phyloP scores from a whole-genome alignment of 352 stramenopile species.

The Pythium apleroticum region DNA sequence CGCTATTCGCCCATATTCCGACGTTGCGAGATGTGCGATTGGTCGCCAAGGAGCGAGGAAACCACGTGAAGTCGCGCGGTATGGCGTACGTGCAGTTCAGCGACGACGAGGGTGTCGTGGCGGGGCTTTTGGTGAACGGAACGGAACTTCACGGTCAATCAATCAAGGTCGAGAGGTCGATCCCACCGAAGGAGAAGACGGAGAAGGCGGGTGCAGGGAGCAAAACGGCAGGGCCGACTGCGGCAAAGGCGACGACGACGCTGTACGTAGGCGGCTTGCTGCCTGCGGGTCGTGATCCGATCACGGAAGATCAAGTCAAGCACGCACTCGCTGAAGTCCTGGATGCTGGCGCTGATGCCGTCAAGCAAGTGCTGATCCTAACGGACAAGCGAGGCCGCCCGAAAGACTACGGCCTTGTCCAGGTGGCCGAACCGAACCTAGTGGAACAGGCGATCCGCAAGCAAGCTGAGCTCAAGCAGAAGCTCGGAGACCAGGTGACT shows the following conservation, averaged over 20 bases:
- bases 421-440: conserved; percentile 38
- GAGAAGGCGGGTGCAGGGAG: background rate
- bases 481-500: conserved; percentile 50
- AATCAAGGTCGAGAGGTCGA: conserved; percentile 55
- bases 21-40: conserved; percentile 58
- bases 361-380: conserved; percentile 53
- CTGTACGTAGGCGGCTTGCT: conserved; percentile 58
- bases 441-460: conserved; percentile 34
- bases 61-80: conserved; percentile 60
- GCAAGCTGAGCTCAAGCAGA: conserved; percentile 30
- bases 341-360: conserved; percentile 24
- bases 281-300: conserved; percentile 23
- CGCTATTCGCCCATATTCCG: conserved; percentile 50
- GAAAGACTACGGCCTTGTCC: conserved; percentile 71
- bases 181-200: conserved; percentile 34
- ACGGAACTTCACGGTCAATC: conserved; percentile 35
- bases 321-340: conserved; percentile 41
- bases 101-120: conserved; percentile 40
- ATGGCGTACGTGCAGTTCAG: conserved; percentile 78
- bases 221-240: background rate
- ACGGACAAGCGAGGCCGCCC: conserved; percentile 55
- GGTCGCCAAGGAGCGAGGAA: conserved; percentile 59
- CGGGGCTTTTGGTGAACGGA: conserved; percentile 37
- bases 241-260: conserved; percentile 30
- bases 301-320: conserved; percentile 41